phyloP scores from a whole-genome alignment of 2,329 filamentous ascomycete genomes.

The Biscogniauxia mediterranea region DNA sequence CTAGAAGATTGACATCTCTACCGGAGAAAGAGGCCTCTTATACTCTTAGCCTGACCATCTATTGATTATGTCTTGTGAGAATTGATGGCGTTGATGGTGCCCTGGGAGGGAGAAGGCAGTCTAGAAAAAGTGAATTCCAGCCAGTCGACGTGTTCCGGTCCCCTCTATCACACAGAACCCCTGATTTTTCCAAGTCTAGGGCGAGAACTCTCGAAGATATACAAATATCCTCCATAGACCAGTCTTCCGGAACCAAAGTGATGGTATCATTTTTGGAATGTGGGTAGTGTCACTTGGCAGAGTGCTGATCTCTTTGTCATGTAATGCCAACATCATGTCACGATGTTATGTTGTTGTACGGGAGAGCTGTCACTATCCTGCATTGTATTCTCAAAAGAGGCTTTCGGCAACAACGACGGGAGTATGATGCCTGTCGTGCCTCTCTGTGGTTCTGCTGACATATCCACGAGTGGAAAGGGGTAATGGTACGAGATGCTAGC shows the following conservation, averaged over 20 bases:
- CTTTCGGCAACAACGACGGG: not conserved
- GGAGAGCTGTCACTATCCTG: not conserved
- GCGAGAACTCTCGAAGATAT: not conserved
- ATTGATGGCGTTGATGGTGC: not conserved
- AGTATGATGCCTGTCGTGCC: not conserved
- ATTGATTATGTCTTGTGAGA: not conserved
- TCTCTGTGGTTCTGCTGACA: not conserved
- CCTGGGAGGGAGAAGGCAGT: not conserved
- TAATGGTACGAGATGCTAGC: not conserved
- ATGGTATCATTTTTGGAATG: not conserved
- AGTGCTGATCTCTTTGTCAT: not conserved
- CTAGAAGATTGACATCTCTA: not conserved
- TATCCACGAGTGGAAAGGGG: not conserved
- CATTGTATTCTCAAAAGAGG: not conserved
- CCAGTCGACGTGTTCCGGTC: not conserved
- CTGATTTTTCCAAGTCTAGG: not conserved
- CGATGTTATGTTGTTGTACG: not conserved
- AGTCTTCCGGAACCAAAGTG: not conserved
- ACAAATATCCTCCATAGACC: not conserved
- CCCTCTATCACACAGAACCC: not conserved
- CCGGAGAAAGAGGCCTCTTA: not conserved
- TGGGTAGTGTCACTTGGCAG: not conserved
- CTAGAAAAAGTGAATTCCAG: conserved; percentile 1
- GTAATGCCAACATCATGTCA: not conserved
- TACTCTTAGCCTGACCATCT: not conserved